Base-by-base conservation (phyloP, 225 moss, liverwort and hornwort genomes). In the Bryum argenteum region DNA sequence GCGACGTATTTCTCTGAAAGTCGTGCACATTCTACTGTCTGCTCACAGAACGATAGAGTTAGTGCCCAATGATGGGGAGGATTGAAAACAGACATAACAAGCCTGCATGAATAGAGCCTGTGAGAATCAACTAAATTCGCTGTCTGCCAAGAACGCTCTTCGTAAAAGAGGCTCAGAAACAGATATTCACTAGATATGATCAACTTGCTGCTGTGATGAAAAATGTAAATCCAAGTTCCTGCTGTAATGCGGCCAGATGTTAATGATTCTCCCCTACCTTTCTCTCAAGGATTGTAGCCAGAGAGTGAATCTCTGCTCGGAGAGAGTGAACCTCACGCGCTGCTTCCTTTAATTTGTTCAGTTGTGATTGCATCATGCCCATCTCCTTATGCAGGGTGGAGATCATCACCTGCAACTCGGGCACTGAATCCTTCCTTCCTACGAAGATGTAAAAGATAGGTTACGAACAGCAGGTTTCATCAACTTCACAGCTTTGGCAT, bases 391-490 rank as follows among this genome's bases (percentile, higher is more conserved):
- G 90, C 69, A 98, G 80, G 66, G 94, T 94, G 53, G 90, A 86
- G 61, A 94, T 91, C 97, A 98, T 92, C 72, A 92, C 97, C 85
- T 94, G 94, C 72, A 98, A 78, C 73, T 98, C 97, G 71, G 89
- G 76, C n/a, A 98, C 92, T 71, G 94, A 88, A 73, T 98, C 94
- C 69, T 85, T 94, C 77, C 81, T 94, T 66, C 94, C 97, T 87
- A 75, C 81, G 84, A 61, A 61, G 16, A 23, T 61, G 70, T 33
- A 10, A 42, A 65, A 65, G 42, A 42, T 23, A 60, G 69, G 61
- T 83, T 69, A 79, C 39, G 18, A 79, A 72, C 41, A 65, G 65
- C 48, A 67, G 55, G 68, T 47, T 12, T 10, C 41, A 69, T 65
- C 33, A 70, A 50, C 56, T 39, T 47, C 37, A 52, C 47, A 65